These are phyloP conservation scores for Fomitopsis pulvina DNA, from an alignment of 768 basidiomycete genomes.

Conservation along the genomic window DNA sequence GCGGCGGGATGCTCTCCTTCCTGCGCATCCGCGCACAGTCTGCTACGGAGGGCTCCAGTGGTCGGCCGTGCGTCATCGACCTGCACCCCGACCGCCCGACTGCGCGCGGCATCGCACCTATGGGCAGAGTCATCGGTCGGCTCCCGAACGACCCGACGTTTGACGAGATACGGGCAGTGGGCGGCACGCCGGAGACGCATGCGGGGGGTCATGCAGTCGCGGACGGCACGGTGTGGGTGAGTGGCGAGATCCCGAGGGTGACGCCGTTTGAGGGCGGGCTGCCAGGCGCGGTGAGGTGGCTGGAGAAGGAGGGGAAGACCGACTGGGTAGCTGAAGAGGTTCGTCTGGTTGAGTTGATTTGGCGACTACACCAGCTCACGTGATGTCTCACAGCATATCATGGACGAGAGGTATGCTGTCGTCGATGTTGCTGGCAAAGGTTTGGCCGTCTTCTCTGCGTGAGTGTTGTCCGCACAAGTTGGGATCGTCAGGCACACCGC, in stretches of 20 bases:
- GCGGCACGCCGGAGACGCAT: slow-evolving; percentile 52
- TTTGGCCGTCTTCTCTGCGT: slow-evolving; percentile 80
- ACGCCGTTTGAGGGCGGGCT: slow-evolving; percentile 66
- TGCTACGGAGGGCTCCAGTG: slow-evolving; percentile 3
- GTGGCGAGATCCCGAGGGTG: slow-evolving; percentile 72
- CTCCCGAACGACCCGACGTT: slow-evolving; percentile 70
- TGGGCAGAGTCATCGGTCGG: slow-evolving; percentile 46
- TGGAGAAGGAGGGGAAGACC: slow-evolving; percentile 21
- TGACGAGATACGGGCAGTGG: slow-evolving; percentile 47
- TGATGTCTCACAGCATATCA: slow-evolving; percentile 46
- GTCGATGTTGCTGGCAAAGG: slow-evolving; percentile 81
- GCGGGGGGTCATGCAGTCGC: slow-evolving; percentile 60
- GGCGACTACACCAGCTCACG: background rate
- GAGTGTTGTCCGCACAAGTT: slow-evolving; percentile 24
- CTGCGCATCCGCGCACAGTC: slow-evolving; percentile 36
- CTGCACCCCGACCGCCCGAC: slow-evolving; percentile 72
- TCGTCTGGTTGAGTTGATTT: slow-evolving; percentile 4
- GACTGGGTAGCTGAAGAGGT: slow-evolving; percentile 54
- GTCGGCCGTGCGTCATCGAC: slow-evolving; percentile 47
- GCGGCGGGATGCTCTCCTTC: slow-evolving; percentile 53
- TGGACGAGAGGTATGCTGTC: slow-evolving; percentile 77
- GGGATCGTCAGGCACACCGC: background rate
- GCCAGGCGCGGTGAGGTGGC: slow-evolving; percentile 61
- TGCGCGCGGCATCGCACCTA: slow-evolving; percentile 69
- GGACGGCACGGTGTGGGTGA: slow-evolving; percentile 61